phyloP scores from a whole-genome alignment of 257 asterid genomes.

The Echium plantagineum region DNA sequence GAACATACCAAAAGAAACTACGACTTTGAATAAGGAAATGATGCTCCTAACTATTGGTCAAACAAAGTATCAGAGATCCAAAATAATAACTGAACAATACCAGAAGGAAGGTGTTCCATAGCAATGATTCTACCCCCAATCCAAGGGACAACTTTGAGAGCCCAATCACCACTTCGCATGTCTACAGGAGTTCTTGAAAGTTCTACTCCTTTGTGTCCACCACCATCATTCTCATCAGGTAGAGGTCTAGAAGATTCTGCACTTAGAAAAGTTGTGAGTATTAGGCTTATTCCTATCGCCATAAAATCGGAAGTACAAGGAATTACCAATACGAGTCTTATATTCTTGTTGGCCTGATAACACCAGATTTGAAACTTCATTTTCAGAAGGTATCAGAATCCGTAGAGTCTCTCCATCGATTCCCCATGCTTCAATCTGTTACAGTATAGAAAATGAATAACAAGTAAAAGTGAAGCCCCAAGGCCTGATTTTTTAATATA shows the following conservation, averaged over 20 bases:
- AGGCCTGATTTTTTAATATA: slow-evolving; percentile 4
- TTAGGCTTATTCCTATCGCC: neutral
- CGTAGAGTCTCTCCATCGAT: slow-evolving; percentile 59
- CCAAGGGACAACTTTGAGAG: slow-evolving; percentile 84
- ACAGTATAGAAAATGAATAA: slow-evolving; percentile 6
- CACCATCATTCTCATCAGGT: slow-evolving; percentile 46
- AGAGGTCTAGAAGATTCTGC: slow-evolving; percentile 61
- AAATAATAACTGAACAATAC: slow-evolving; percentile 20
- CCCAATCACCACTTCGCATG: slow-evolving; percentile 78
- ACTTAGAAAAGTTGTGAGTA: neutral
- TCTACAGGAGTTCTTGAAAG: slow-evolving; percentile 62
- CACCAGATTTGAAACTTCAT: slow-evolving; percentile 43
- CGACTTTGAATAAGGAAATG: neutral
- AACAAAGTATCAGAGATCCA: neutral
- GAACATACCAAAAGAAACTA: slow-evolving; percentile 2
- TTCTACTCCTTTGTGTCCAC: slow-evolving; percentile 69
- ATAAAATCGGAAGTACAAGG: slow-evolving; percentile 3
- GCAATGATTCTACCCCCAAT: slow-evolving; percentile 92
- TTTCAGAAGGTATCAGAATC: slow-evolving; percentile 57
- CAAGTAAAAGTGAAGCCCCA: slow-evolving; percentile 9
- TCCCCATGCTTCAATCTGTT: slow-evolving; percentile 78
- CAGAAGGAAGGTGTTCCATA: slow-evolving; percentile 87
- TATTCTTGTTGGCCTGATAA: slow-evolving; percentile 42
- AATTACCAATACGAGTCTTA: slow-evolving; percentile 49
- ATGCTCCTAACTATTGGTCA: neutral